phyloP scores from a whole-genome alignment of 1,284 basidiomycete genomes.

The Cryptococcus hybrid region DNA sequence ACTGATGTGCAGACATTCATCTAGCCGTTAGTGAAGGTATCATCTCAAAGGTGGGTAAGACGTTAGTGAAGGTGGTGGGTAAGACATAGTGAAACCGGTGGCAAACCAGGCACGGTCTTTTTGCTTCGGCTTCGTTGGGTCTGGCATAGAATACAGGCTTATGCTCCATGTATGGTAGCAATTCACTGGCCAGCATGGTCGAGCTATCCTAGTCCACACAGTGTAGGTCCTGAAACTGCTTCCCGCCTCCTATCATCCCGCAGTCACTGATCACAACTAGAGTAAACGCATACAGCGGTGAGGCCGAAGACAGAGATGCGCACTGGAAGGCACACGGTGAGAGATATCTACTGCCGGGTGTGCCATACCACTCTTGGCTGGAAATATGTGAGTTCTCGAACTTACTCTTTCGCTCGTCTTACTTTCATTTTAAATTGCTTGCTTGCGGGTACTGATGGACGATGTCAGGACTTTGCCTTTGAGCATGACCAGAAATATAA shows the following conservation, averaged over 20 bases:
- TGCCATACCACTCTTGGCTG: slow-evolving; percentile 84
- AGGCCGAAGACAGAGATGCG: slow-evolving; percentile 94
- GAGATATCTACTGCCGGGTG: slow-evolving; percentile 77
- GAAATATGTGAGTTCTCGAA: slow-evolving; percentile 78
- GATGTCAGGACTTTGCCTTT: slow-evolving; percentile 77
- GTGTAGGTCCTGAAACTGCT: slow-evolving; percentile 62
- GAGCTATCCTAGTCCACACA: slow-evolving; percentile 87
- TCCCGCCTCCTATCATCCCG: background rate
- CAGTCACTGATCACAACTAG: background rate
- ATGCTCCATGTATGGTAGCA: slow-evolving; percentile 55
- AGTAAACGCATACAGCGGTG: slow-evolving; percentile 52
- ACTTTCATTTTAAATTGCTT: background rate
- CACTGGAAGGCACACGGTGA: slow-evolving; percentile 90
- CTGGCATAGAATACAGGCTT: background rate
- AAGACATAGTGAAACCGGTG: slow-evolving; percentile 3
- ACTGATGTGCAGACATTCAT: slow-evolving; percentile 84
- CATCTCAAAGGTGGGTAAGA: slow-evolving; percentile 77
- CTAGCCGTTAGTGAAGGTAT: slow-evolving; percentile 88
- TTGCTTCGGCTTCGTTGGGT: background rate
- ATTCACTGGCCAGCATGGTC: slow-evolving; percentile 91
- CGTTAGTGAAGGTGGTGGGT: too few species aligned
- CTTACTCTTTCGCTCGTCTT: too few species aligned
- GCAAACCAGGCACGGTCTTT: slow-evolving; percentile 3
- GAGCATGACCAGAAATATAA: slow-evolving; percentile 89
- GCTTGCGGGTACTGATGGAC: background rate